Evolutionary conservation across 1,284 basidiomycete genomes (phyloP), one percentile per base, ranked within the genome.

Genomic region (Volvariella volvacea): DNA sequence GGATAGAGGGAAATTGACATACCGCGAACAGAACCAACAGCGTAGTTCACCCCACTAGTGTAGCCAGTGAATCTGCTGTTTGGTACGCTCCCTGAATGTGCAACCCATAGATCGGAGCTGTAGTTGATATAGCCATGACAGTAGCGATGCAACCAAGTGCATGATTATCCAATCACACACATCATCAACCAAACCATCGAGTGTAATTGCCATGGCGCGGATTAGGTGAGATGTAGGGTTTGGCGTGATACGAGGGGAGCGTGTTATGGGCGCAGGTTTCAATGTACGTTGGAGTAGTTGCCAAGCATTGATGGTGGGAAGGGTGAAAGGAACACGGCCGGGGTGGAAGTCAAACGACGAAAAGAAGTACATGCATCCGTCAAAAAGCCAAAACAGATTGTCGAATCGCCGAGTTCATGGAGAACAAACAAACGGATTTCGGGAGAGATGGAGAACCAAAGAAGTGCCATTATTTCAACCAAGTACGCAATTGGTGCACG

Each of bases 401-500:
- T n/a, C 21, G 4, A 16, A n/a, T 22, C 25, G 12, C 25, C 25
- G 12, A 28, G 25, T 28, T 28, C 6, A 6, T 12, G 65, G 55
- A 83, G 76, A 30, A 64, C 72, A 4, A 79, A 63, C 15, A 63
- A 55, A 15, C 78, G 74, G 14, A 71, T 65, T 42, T 58, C 55
- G 3, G 61, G 65, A 6, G 73, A 64, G 48, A 74, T 74, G 22
- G 61, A 66, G 12, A 80, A 76, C 81, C 81, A 84, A 14, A 85
- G 60, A 58, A 84, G 82, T 33, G 81, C 81, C 50, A 80, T 82
- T 43, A n/a, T n/a, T n/a, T n/a, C n/a, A n/a, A n/a, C n/a, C n/a
- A n/a, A n/a, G n/a, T n/a, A n/a, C n/a, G n/a, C n/a, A n/a, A n/a
- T n/a, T n/a, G n/a, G n/a, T n/a, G n/a, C n/a, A n/a, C n/a, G n/a